Base-by-base conservation (phyloP, 306 rosid species). In the Corylus heterophylla region DNA sequence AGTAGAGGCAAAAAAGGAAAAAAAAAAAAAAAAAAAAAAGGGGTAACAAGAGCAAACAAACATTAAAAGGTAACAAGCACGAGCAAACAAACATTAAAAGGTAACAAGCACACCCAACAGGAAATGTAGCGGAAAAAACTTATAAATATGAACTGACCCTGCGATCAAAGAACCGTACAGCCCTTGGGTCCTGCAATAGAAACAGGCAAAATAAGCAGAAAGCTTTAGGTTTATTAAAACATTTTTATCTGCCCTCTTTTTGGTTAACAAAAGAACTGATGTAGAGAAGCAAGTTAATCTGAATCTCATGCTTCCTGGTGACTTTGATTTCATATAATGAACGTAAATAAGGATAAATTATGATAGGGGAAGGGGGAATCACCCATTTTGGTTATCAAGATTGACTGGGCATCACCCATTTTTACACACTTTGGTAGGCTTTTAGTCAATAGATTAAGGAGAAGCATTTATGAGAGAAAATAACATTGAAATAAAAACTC, bases 121-220 rank as follows among this genome's bases (percentile, higher is more conserved):
- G 17, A 18, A 18, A 68, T 20, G 18, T 8, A n/a, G 50, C 7
- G 0, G 20, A 9, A 39, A 42, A 5, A 49, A 14, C 31, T 51
- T 47, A 11, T 9, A 62, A 70, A 70, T 81, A 69, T 54, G 56
- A 76, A 89, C 94, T 87, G 63, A 93, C 99, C 91, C 96, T 90
- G 61, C 97, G 97, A 86, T 95, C 97, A 83, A 95, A 95, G 78
- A 93, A 78, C 10, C 99, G 92, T 83, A 95, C 79, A 73, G 98
- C 96, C 83, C 99, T 95, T 62, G 94, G 56, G 64, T 95, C 99
- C 99, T 93, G 94, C 76, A 84, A 78, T 54, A 84, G 56, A 83
- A 75, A 73, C 79, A 86, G 18, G 52, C 7, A 63, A 80, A 67
- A 80, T 45, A 27, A 59, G 73, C 44, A 39, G 31, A 69, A 71